phyloP scores from a whole-genome alignment of 2,329 filamentous ascomycete species.

The Fusarium phyllophilum region DNA sequence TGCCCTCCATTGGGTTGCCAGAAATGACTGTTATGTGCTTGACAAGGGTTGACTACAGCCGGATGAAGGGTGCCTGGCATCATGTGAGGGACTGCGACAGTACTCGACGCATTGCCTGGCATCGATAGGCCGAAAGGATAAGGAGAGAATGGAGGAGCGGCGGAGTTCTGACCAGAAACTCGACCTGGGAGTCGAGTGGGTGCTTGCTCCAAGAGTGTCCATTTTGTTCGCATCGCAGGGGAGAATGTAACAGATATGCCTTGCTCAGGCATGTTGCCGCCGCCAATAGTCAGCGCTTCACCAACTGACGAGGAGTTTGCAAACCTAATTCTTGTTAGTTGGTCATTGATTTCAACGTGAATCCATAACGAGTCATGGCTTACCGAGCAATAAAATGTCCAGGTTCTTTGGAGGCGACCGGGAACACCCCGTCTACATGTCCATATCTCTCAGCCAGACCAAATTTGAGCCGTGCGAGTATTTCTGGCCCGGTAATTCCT shows the following conservation, averaged over 20 bases:
- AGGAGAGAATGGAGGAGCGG: background rate
- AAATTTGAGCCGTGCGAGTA: constrained; percentile 45
- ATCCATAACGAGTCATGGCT: background rate
- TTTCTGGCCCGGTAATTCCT: constrained; percentile 25
- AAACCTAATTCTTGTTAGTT: constrained; percentile 39
- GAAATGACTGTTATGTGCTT: background rate
- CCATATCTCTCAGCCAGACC: constrained; percentile 46
- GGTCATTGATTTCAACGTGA: background rate
- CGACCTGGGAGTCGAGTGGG: background rate
- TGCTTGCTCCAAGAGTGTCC: constrained; percentile 29
- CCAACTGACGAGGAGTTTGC: constrained; percentile 40
- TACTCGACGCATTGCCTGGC: background rate
- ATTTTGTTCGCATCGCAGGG: constrained; percentile 48
- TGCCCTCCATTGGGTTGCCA: constrained; percentile 18
- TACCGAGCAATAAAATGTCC: constrained; percentile 46
- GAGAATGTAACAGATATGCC: constrained; percentile 41
- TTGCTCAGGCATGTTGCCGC: constrained; percentile 41
- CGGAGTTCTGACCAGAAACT: background rate
- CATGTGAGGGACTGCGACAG: background rate
- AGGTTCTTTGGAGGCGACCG: constrained; percentile 16
- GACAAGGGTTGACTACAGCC: constrained; percentile 6
- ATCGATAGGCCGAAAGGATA: constrained; percentile 6
- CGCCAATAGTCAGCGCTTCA: constrained; percentile 39
- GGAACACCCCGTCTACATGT: constrained; percentile 45
- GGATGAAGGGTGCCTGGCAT: constrained; percentile 17